Conservation (phyloP, 2,329 filamentous ascomycete genomes). For the Aureobasidium sp. region DNA sequence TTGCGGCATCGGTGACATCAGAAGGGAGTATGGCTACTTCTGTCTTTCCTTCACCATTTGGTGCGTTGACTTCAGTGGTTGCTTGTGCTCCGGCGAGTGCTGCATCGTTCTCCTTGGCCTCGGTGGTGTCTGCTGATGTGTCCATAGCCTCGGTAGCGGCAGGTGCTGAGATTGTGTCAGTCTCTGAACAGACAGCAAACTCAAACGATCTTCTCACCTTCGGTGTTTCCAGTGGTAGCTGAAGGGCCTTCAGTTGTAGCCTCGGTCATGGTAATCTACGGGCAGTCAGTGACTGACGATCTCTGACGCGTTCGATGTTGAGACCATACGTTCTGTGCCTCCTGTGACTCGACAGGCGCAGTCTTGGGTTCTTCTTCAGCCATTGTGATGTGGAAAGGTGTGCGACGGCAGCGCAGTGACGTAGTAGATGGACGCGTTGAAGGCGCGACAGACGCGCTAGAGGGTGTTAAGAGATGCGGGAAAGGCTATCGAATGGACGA, state of each 20-base stretch:
- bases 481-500: not conserved
- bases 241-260: constrained; percentile 5
- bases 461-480: not conserved
- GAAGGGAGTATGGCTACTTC: constrained; percentile 15
- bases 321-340: constrained; percentile 16
- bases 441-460: constrained; percentile 10
- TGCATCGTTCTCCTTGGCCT: not conserved
- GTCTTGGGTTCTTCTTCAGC: constrained; percentile 25
- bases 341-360: constrained; percentile 22
- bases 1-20: constrained; percentile 16
- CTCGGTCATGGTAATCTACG: constrained; percentile 12
- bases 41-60: constrained; percentile 17
- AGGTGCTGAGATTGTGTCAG: not conserved
- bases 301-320: not conserved
- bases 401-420: constrained; percentile 10
- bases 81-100: constrained; percentile 17
- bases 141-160: not conserved
- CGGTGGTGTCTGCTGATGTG: not conserved
- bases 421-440: constrained; percentile 15
- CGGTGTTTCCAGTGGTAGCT: not conserved
- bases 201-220: not conserved
- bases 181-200: too few species aligned
- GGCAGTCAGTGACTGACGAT: constrained; percentile 3
- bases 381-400: constrained; percentile 20
- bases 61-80: constrained; percentile 19